These are phyloP conservation scores for Cronartium quercuum DNA, from an alignment of 1,284 basidiomycete species.

Conservation along the genomic window DNA sequence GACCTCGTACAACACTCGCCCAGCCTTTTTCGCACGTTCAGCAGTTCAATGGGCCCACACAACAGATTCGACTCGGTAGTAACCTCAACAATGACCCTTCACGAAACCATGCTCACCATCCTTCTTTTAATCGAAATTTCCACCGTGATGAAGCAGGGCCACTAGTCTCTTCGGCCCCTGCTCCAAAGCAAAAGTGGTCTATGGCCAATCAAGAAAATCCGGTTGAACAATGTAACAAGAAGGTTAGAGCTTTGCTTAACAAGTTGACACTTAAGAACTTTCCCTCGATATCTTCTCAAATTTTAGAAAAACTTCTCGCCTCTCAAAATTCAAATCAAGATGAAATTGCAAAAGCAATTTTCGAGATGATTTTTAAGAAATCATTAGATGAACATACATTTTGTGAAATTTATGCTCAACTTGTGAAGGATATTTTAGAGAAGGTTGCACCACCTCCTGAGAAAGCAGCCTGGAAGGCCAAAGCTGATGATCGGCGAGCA, in stretches of 20 bases:
- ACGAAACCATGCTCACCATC: too few species aligned
- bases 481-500: not conserved
- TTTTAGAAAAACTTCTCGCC: not conserved
- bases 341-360: not conserved
- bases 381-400: not conserved
- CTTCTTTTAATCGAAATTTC: not conserved
- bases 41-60: too few species aligned
- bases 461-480: not conserved
- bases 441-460: not conserved
- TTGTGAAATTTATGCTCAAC: not conserved
- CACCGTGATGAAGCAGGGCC: too few species aligned
- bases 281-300: slow-evolving; percentile 3
- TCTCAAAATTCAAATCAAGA: not conserved
- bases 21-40: too few species aligned
- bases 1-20: not conserved
- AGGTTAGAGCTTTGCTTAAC: not conserved
- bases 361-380: not conserved
- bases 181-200: not conserved
- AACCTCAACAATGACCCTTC: too few species aligned
- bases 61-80: too few species aligned
- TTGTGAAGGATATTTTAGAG: not conserved
- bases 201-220: not conserved
- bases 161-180: too few species aligned
- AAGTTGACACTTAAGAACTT: not conserved
- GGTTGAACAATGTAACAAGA: not conserved